A percentile compares a stretch with the other conserved stretches of the same genome.
Evolutionary conservation across 1,284 basidiomycete species (phyloP).

Genomic region (Ustilago crameri): DNA sequence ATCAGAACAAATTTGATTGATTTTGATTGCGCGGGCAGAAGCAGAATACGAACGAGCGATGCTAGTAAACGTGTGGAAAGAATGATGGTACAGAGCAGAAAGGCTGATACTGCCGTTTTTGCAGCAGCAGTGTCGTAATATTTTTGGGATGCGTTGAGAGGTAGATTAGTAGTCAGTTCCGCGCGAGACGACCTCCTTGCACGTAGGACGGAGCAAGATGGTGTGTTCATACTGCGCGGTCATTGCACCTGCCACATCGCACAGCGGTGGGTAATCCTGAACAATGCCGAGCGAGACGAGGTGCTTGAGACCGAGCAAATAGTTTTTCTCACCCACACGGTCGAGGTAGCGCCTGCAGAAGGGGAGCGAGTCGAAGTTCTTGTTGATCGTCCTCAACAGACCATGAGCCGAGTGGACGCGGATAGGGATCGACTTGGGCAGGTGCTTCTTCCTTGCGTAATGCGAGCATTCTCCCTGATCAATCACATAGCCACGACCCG

Average conservation of each 20-base stretch:
- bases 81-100: conserved; percentile 2
- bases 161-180: conserved; percentile 83
- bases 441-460: conserved; percentile 77
- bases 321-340: conserved; percentile 87
- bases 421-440: conserved; percentile 75
- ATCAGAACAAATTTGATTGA: too few species aligned
- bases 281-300: conserved; percentile 89
- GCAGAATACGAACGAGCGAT: neutral
- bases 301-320: conserved; percentile 87
- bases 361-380: conserved; percentile 92
- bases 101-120: too few species aligned
- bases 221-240: conserved; percentile 68
- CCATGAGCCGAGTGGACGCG: conserved; percentile 80
- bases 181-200: conserved; percentile 85
- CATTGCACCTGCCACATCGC: conserved; percentile 72
- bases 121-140: too few species aligned
- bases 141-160: too few species aligned
- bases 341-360: conserved; percentile 94
- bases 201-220: conserved; percentile 63
- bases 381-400: conserved; percentile 87
- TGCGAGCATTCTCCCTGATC: conserved; percentile 92
- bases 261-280: conserved; percentile 92
- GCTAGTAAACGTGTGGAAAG: neutral
- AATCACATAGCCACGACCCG: conserved; percentile 90
- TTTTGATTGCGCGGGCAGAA: too few species aligned